Evolutionary conservation across 2,329 filamentous ascomycete genomes (phyloP), one percentile per base, ranked within the genome.

Genomic region (Cladosporium oxysporum): DNA sequence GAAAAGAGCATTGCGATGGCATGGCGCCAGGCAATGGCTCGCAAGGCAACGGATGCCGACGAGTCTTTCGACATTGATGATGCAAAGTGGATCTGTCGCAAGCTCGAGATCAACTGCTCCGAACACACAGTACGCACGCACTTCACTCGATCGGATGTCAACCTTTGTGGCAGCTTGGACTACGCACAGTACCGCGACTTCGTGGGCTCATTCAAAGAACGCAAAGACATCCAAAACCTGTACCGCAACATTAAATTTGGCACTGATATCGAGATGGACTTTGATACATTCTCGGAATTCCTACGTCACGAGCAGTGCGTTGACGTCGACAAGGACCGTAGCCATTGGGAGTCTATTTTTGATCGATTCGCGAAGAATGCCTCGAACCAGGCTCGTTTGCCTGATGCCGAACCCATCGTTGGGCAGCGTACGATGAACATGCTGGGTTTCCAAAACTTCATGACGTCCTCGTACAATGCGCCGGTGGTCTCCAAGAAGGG

Each of bases 31-130:
- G 92, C 96, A 76, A 95, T 96, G 87, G 83, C 85, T 33, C 89
- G 88, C 73, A 85, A 90, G 65, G 85, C 84, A 7, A 80, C 78
- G 61, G 77, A 81, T 10, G 87, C 87, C 31, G 86, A 89, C 7
- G 90, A 93, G 72, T 87, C 86, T 63, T 87, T 98, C 62, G 89
- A 94, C 71, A 87, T 96, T 63, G 83, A 84, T 18, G 91, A 91
- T 12, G 90, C 97, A 33, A 90, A 93, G 75, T 88, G 89, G 66
- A 84, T 98, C 16, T 98, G 95, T 79, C 90, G 91, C 67, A 93
- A 90, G 73, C 83, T 98, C 57, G 93, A 98, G 76, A 97, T 99
- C 73, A 93, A 97, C 77, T 92, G 91, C 73, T 91, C 92, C 2
- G 87, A 89, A 67, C 85, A 87, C 64, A 89, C 91, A 55, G 82